These are phyloP conservation scores for Teunomyces panamensis DNA, from an alignment of 805 yeast genomes.

Conservation along the genomic window DNA sequence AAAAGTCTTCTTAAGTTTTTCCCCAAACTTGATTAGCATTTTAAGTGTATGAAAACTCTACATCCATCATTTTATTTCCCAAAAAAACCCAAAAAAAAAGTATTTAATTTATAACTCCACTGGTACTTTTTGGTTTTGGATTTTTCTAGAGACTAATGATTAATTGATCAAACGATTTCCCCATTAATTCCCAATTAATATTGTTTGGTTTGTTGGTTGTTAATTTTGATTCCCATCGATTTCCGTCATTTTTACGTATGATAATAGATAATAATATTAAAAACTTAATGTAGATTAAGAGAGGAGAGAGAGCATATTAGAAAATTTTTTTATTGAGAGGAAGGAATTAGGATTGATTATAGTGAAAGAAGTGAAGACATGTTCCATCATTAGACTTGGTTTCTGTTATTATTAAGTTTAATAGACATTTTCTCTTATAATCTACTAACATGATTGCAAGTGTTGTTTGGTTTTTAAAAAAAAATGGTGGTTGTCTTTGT, in stretches of 20 bases:
- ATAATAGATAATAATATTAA: constrained; percentile 3
- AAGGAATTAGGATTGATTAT: neutral
- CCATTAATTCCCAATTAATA: constrained; percentile 4
- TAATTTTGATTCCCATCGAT: constrained; percentile 2
- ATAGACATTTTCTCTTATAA: no score
- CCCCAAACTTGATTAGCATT: neutral
- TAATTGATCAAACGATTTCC: constrained; percentile 3
- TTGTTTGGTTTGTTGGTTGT: constrained; percentile 1
- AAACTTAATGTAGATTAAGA: no score
- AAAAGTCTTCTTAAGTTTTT: constrained; percentile 58
- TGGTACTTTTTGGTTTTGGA: neutral
- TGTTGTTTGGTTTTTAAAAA: neutral
- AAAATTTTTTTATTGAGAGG: neutral
- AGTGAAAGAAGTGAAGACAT: no score
- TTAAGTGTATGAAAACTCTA: neutral
- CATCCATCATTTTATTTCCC: constrained; percentile 2
- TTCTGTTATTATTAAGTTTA: no score
- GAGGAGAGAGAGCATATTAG: neutral
- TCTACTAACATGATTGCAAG: no score
- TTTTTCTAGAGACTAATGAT: constrained; percentile 4
- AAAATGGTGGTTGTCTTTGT: neutral
- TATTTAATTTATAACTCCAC: neutral
- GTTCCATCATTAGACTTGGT: no score
- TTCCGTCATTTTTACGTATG: constrained; percentile 3
- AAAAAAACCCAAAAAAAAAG: neutral